A percentile compares a stretch with the other conserved stretches of the same genome.
phyloP scores from a whole-genome alignment of 495 filamentous ascomycete genomes.

The Hypoxylon trugodes region DNA sequence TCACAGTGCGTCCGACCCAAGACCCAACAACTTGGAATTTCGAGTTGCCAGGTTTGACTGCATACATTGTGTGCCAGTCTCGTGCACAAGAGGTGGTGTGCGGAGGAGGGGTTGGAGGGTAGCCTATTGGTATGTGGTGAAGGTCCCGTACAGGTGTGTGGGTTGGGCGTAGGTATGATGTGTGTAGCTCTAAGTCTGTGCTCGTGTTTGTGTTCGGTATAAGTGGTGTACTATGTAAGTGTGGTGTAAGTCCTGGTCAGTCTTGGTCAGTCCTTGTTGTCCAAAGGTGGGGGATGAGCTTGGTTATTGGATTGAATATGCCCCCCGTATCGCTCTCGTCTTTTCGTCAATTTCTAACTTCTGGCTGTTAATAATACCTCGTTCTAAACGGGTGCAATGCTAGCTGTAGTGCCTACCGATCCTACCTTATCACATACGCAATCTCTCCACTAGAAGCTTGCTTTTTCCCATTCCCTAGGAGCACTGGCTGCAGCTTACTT shows the following conservation, averaged over 20 bases:
- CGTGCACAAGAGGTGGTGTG: conserved; percentile 40
- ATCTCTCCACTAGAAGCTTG: conserved; percentile 8
- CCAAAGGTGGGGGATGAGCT: too few relatives aligned
- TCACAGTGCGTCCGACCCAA: conserved; percentile 49
- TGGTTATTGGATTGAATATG: too few relatives aligned
- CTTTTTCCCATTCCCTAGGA: conserved; percentile 4
- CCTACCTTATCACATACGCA: conserved; percentile 22
- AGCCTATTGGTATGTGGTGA: conserved; percentile 14
- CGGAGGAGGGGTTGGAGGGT: conserved; percentile 25
- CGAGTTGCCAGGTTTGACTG: conserved; percentile 29
- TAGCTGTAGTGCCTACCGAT: conserved; percentile 6
- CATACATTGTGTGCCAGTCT: conserved; percentile 40
- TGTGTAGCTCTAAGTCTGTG: too few relatives aligned
- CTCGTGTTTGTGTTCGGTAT: too few relatives aligned
- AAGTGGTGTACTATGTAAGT: too few relatives aligned
- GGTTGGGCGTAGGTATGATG: neutral
- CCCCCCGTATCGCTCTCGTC: too few relatives aligned
- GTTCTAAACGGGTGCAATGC: conserved; percentile 11
- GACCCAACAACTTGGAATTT: conserved; percentile 41
- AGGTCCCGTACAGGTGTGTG: conserved; percentile 16
- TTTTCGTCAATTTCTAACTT: too few relatives aligned
- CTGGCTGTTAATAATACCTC: conserved; percentile 34
- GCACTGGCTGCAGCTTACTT: conserved; percentile 28
- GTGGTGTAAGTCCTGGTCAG: too few relatives aligned
- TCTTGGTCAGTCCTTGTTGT: too few relatives aligned